Evolutionary conservation across 2,329 filamentous ascomycete genomes (phyloP).

Genomic region (Elsinoe ampelina): DNA sequence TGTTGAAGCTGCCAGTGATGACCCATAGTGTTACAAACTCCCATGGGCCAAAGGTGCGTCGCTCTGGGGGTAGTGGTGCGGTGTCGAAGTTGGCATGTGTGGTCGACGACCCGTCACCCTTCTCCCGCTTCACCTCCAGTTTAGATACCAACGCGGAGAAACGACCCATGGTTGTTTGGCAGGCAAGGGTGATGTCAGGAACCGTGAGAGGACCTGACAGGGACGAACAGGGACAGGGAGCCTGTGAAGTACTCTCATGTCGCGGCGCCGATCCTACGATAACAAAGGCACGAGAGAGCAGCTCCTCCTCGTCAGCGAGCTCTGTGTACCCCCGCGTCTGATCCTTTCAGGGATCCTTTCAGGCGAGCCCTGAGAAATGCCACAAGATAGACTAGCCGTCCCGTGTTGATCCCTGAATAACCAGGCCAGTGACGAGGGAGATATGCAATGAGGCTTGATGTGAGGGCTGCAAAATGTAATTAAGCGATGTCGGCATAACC

Average conservation of each 20-base stretch:
- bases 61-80: conserved; percentile 3
- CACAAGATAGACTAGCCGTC: background rate
- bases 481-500: background rate
- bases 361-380: background rate
- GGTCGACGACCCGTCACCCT: background rate
- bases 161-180: conserved; percentile 1
- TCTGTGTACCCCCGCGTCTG: background rate
- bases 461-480: background rate
- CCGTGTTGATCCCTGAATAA: background rate
- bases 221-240: background rate
- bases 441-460: background rate
- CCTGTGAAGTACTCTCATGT: background rate
- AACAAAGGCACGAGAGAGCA: background rate
- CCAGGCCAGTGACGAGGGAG: background rate
- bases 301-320: too few species aligned
- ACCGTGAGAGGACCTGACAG: background rate
- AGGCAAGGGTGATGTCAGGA: background rate
- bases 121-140: conserved; percentile 2
- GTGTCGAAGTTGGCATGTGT: conserved; percentile 9
- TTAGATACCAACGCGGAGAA: background rate
- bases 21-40: conserved; percentile 9
- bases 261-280: background rate
- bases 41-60: conserved; percentile 11
- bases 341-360: too few species aligned
- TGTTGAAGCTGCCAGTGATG: conserved; percentile 10